Percentiles rank a stretch among this genome's conserved stretches.
phyloP scores from a whole-genome alignment of 768 basidiomycete species.

The Boletus tylopilopsis region DNA sequence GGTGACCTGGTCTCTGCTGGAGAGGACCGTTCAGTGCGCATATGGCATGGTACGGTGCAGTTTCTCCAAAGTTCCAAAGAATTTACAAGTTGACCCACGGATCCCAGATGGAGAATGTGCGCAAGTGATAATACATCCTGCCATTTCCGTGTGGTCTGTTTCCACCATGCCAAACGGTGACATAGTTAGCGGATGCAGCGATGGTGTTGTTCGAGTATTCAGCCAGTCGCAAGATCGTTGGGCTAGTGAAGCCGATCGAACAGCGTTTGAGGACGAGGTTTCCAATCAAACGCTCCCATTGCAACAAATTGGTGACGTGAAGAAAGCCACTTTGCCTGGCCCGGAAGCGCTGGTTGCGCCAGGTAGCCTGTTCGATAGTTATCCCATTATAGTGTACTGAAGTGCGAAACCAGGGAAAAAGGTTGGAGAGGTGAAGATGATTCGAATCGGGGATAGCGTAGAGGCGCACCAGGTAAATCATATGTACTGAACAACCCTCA shows the following conservation, averaged over 20 bases:
- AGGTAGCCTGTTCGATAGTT: conserved; percentile 40
- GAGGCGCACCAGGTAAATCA: conserved; percentile 83
- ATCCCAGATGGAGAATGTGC: conserved; percentile 75
- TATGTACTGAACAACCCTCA: neutral
- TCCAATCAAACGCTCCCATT: conserved; percentile 76
- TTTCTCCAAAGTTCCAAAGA: conserved; percentile 2
- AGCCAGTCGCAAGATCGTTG: conserved; percentile 69
- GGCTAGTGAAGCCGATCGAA: conserved; percentile 60
- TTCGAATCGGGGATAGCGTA: conserved; percentile 72
- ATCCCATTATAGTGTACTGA: conserved; percentile 2
- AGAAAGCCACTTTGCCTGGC: conserved; percentile 86
- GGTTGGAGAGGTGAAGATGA: conserved; percentile 90
- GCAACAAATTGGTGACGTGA: conserved; percentile 89
- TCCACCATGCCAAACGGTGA: conserved; percentile 86
- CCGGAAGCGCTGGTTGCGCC: conserved; percentile 71
- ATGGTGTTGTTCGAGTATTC: conserved; percentile 84
- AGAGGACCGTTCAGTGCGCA: conserved; percentile 88
- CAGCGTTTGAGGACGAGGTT: conserved; percentile 71
- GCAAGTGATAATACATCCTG: conserved; percentile 90
- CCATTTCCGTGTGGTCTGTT: conserved; percentile 96
- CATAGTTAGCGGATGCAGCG: conserved; percentile 89
- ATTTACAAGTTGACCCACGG: neutral
- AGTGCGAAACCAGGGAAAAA: conserved; percentile 63
- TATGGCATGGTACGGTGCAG: conserved; percentile 74
- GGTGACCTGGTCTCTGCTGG: conserved; percentile 88